A percentile compares a stretch with the other conserved stretches of the same genome.
Conservation (phyloP, 2,329 filamentous ascomycete genomes). For the Beauveria varroae region DNA sequence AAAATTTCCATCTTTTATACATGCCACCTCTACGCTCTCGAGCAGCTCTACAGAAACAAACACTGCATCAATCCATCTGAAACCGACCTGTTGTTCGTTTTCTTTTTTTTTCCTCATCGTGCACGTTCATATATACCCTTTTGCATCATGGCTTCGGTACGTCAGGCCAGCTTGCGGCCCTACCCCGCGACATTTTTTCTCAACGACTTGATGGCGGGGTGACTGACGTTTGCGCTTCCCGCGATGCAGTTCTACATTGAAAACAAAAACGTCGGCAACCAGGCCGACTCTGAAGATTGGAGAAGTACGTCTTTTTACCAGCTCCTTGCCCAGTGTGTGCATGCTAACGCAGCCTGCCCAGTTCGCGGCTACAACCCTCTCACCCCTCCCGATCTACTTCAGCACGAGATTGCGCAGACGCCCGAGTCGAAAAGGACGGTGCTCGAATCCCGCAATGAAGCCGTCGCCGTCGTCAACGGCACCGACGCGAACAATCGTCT, state of each 20-base stretch:
- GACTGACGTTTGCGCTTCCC: conserved; percentile 19
- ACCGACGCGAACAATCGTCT: conserved; percentile 71
- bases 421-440: conserved; percentile 54
- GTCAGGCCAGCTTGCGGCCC: conserved; percentile 1
- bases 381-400: conserved; percentile 79
- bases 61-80: background rate
- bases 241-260: conserved; percentile 59
- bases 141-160: conserved; percentile 12
- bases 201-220: conserved; percentile 15
- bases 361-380: conserved; percentile 86
- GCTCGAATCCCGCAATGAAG: conserved; percentile 60
- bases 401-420: conserved; percentile 75
- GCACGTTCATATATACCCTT: background rate
- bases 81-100: background rate
- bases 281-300: conserved; percentile 69
- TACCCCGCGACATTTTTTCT: conserved; percentile 10
- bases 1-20: background rate
- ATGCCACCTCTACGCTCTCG: background rate
- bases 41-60: background rate
- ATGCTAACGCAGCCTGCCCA: conserved; percentile 28
- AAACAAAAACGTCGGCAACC: conserved; percentile 73
- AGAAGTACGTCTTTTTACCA: conserved; percentile 51
- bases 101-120: conserved; percentile 1
- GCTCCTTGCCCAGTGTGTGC: background rate
- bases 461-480: conserved; percentile 68